phyloP scores from a whole-genome alignment of 2,329 filamentous ascomycete genomes.

The Cyphellophora europaea region DNA sequence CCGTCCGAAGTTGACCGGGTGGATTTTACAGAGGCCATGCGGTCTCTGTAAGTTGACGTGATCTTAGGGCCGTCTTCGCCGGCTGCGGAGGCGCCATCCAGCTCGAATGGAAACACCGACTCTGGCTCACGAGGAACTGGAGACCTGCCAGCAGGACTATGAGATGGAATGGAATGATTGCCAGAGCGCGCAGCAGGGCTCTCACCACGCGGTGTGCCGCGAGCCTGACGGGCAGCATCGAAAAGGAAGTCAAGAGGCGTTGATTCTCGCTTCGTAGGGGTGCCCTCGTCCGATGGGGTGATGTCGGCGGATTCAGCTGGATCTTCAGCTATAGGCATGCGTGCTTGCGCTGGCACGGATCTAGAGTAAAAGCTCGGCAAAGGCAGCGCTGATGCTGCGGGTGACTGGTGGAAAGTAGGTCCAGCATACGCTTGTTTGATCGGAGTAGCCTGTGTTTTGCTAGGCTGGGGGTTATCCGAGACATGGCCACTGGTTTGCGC shows the following conservation, averaged over 20 bases:
- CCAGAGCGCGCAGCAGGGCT: conserved; percentile 29
- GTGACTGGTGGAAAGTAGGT: conserved; percentile 89
- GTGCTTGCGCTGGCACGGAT: conserved; percentile 56
- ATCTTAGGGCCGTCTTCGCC: conserved; percentile 54
- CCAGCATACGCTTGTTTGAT: conserved; percentile 64
- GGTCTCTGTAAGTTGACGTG: conserved; percentile 39
- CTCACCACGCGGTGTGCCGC: conserved; percentile 45
- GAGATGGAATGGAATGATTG: conserved; percentile 45
- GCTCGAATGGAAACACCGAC: conserved; percentile 58
- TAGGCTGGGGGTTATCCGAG: conserved; percentile 25
- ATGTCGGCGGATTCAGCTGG: conserved; percentile 26
- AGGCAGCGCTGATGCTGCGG: conserved; percentile 79
- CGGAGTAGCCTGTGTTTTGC: conserved; percentile 28
- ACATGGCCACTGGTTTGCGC: conserved; percentile 22
- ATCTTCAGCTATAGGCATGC: conserved; percentile 26
- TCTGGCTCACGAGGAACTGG: conserved; percentile 38
- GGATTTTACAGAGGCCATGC: conserved; percentile 34
- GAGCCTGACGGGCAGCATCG: conserved; percentile 63
- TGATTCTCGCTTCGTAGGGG: conserved; percentile 40
- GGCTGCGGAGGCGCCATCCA: conserved; percentile 45
- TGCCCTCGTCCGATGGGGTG: conserved; percentile 23
- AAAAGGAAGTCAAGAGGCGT: conserved; percentile 89
- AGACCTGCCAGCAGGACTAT: conserved; percentile 30
- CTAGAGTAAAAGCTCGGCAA: conserved; percentile 83
- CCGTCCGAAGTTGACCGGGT: conserved; percentile 22